Base-by-base conservation (phyloP, 139 green algal genomes). In the Coelastrella sp. region DNA sequence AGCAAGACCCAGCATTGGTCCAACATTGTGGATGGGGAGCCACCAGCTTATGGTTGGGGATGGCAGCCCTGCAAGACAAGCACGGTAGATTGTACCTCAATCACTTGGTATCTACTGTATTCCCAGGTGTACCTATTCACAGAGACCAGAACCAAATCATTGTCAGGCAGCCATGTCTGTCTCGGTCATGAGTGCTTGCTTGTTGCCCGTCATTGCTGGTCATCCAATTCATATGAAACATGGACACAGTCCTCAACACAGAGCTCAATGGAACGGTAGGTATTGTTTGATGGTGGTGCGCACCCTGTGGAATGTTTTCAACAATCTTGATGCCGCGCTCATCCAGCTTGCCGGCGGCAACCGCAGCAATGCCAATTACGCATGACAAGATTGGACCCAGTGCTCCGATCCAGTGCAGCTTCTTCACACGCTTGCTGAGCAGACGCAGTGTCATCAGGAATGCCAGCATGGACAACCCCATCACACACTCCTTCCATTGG, bases 401-500 rank as follows among this genome's bases (percentile, higher is more conserved):
- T 2, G 88, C 77, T 5, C 78, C 87, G 43, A 93, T 66, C 59
- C 73, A 90, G 34, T 51, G 50, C 38, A 88, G 84, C 68, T 85
- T 84, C 41, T 76, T 78, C 9, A 67, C 79, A 30, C 83, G 73
- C 67, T 90, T 90, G 64, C 78, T 68, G 4, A 89, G 4, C 2
- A 89, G 27, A 66, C 89, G 87, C 67, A 93, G 81, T n/a, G 27
- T n/a, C 38, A 93, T 37, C 15, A 93, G 83, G 50, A 90, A 83
- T 0, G 82, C 3, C n/a, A 93, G 73, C 74, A 90, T 85, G 25
- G 35, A 67, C 30, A 64, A 38, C 63, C 89, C 87, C 89, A 93
- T 93, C 64, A 89, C 86, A 74, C 86, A 89, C 81, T 92, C 89
- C 75, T 88, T 59, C 87, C 86, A 92, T 79, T 91, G 84, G 75